Conservation (phyloP, 2,329 filamentous ascomycete species). For the Aspergillus sp. region DNA sequence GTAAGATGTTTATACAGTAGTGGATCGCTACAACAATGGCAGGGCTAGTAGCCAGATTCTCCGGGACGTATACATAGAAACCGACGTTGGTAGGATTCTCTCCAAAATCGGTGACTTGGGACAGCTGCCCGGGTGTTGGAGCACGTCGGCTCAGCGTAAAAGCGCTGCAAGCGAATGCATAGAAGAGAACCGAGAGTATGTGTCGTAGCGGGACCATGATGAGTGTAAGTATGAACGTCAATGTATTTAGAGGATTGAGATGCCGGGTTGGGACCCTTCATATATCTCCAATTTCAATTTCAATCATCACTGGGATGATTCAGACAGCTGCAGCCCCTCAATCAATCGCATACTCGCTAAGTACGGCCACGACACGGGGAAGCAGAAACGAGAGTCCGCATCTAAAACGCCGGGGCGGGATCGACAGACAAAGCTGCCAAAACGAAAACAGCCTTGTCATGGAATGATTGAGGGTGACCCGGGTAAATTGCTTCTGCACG, state of each 20-base stretch:
- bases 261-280: neutral
- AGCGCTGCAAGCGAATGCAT: conserved; percentile 9
- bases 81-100: conserved; percentile 50
- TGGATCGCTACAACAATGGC: conserved; percentile 57
- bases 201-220: neutral
- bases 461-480: neutral
- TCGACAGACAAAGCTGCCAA: conserved; percentile 2
- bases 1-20: conserved; percentile 48
- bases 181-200: conserved; percentile 8
- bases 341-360: neutral
- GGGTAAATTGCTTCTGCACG: neutral
- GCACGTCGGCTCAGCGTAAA: conserved; percentile 1
- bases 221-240: neutral
- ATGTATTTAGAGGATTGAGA: neutral
- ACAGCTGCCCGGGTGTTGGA: conserved; percentile 14
- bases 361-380: neutral
- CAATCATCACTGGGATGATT: no score
- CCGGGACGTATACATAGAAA: conserved; percentile 55
- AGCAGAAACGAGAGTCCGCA: neutral
- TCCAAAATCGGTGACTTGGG: conserved; percentile 44
- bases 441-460: neutral
- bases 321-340: neutral
- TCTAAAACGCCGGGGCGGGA: neutral
- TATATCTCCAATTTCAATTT: neutral
- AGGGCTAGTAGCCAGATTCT: conserved; percentile 46